phyloP scores from a whole-genome alignment of 257 asterid species.

The Lantana camara region DNA sequence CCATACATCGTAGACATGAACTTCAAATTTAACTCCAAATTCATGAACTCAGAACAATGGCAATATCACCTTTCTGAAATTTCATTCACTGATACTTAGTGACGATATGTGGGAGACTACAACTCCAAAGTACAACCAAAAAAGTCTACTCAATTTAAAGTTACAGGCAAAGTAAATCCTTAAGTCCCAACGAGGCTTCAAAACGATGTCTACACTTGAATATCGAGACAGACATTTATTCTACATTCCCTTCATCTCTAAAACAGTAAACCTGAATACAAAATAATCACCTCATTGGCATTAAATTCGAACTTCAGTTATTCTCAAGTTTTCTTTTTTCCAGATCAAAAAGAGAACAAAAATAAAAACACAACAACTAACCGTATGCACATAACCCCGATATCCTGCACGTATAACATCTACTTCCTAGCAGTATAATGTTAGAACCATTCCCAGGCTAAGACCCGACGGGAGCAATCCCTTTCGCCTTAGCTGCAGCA shows the following conservation, averaged over 20 bases:
- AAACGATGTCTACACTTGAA: not conserved
- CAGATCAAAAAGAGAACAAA: too few species aligned
- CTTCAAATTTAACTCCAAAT: too few species aligned
- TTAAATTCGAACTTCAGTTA: conserved; percentile 6
- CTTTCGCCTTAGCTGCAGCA: conserved; percentile 75
- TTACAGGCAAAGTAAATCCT: not conserved
- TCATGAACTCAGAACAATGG: too few species aligned
- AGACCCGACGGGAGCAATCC: conserved; percentile 72
- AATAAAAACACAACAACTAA: conserved; percentile 17
- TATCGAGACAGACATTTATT: not conserved
- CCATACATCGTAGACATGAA: too few species aligned
- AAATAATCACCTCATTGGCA: conserved; percentile 24
- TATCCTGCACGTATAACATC: not conserved
- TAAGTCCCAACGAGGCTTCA: not conserved
- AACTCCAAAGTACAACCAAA: not conserved
- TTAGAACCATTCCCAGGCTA: conserved; percentile 26
- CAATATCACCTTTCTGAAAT: too few species aligned
- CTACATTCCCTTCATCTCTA: not conserved
- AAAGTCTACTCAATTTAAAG: not conserved
- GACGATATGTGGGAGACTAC: not conserved
- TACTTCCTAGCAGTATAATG: not conserved
- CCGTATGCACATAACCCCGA: conserved; percentile 36
- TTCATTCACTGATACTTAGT: too few species aligned
- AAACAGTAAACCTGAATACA: not conserved
- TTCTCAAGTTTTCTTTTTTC: too few species aligned